These are phyloP conservation scores for Pichia sp. DNA, from an alignment of 1,139 yeast genomes.

Conservation along the genomic window DNA sequence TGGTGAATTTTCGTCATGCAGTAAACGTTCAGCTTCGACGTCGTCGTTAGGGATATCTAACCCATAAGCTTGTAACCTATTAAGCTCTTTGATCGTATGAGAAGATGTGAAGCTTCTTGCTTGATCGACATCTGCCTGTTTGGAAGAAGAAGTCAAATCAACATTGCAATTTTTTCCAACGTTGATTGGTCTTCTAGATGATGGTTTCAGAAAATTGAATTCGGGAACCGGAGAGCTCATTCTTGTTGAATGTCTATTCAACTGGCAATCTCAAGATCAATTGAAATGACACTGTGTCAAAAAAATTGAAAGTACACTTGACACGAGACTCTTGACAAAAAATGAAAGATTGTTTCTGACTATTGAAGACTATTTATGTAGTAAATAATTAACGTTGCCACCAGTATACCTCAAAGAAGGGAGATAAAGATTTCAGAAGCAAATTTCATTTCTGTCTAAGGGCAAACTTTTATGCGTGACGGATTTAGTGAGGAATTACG, in stretches of 20 bases:
- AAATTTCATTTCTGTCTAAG: not conserved
- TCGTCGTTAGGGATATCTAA: slow-evolving; percentile 55
- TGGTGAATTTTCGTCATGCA: slow-evolving; percentile 48
- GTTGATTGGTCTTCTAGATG: slow-evolving; percentile 12
- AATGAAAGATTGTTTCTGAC: not conserved
- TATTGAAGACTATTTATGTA: not conserved
- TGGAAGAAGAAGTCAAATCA: not conserved
- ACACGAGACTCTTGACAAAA: not conserved
- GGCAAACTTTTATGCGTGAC: not conserved
- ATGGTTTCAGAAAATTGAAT: slow-evolving; percentile 13
- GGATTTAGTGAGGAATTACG: not conserved
- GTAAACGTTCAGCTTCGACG: slow-evolving; percentile 38
- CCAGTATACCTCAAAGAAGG: not conserved
- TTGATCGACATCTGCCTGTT: not conserved
- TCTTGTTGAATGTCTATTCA: not conserved
- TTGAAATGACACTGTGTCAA: not conserved
- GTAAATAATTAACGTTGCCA: not conserved
- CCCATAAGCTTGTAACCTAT: slow-evolving; percentile 37
- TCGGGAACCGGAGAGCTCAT: slow-evolving; percentile 23
- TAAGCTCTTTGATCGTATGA: slow-evolving; percentile 18
- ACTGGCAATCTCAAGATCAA: not conserved
- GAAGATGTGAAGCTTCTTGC: slow-evolving; percentile 7
- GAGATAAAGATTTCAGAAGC: not conserved
- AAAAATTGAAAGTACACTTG: not conserved
- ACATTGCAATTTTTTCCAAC: not conserved